These are phyloP conservation scores for Calophaca sinica DNA, from an alignment of 306 rosid species.

Conservation along the genomic window DNA sequence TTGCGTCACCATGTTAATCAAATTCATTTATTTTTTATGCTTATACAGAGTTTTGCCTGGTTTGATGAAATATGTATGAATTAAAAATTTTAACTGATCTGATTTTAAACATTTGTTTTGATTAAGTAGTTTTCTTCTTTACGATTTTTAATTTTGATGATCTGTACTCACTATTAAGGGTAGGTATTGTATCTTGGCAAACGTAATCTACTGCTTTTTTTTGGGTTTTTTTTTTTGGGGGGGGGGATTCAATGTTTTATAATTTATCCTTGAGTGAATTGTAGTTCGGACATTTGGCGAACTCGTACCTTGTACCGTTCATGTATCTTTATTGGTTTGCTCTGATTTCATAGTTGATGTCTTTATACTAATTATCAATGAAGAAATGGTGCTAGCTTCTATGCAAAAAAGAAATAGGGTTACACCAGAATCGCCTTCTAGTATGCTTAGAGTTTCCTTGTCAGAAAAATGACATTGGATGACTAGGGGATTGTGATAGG, in stretches of 20 bases:
- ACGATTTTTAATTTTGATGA: conserved; percentile 10
- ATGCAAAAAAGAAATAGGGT: conserved; percentile 4
- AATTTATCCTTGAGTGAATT: conserved; percentile 9
- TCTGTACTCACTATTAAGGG: conserved; percentile 25
- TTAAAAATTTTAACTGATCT: conserved; percentile 13
- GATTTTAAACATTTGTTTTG: conserved; percentile 28
- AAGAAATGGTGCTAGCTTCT: conserved; percentile 8
- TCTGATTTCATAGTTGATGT: conserved; percentile 22
- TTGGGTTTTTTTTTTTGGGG: too few species aligned
- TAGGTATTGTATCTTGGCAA: conserved; percentile 21
- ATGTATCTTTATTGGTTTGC: conserved; percentile 11
- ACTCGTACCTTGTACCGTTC: conserved; percentile 4
- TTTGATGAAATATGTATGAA: conserved; percentile 20
- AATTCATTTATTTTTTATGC: conserved; percentile 8
- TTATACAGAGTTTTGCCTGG: conserved; percentile 14
- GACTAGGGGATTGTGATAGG: not conserved
- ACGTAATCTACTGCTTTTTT: not conserved
- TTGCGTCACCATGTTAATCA: conserved; percentile 32
- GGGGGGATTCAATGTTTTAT: conserved; percentile 9
- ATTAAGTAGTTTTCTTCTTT: conserved; percentile 15
- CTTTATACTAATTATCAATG: conserved; percentile 23
- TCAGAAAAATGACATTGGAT: conserved; percentile 1
- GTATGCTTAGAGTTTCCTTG: conserved; percentile 31
- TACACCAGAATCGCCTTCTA: not conserved
- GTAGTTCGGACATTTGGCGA: conserved; percentile 1